phyloP scores from a whole-genome alignment of 495 filamentous ascomycete genomes.

The Cudoniella acicularis region DNA sequence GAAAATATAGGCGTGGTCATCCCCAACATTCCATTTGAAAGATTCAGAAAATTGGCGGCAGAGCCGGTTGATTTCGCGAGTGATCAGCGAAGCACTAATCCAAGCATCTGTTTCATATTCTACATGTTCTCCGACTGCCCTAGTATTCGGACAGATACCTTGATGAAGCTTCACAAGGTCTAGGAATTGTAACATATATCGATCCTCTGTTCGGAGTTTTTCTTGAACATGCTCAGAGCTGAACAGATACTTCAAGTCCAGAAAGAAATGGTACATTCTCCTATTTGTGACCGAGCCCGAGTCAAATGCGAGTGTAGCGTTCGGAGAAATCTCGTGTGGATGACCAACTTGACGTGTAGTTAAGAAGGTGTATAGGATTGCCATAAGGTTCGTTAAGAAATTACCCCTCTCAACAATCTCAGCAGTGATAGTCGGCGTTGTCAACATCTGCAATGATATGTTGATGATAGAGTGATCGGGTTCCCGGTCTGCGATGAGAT shows the following conservation, averaged over 20 bases:
- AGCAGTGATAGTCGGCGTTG: slow-evolving; percentile 90
- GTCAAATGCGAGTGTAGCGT: slow-evolving; percentile 85
- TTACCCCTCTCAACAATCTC: slow-evolving; percentile 95
- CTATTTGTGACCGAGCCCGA: slow-evolving; percentile 89
- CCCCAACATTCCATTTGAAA: slow-evolving; percentile 63
- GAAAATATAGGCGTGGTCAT: slow-evolving; percentile 58
- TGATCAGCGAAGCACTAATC: slow-evolving; percentile 94
- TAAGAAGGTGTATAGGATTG: slow-evolving; percentile 95
- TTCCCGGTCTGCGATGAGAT: slow-evolving; percentile 93
- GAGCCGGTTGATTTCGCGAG: slow-evolving; percentile 87
- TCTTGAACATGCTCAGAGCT: slow-evolving; percentile 82
- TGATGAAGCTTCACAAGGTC: slow-evolving; percentile 94
- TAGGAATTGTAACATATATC: slow-evolving; percentile 89
- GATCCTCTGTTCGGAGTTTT: slow-evolving; percentile 72
- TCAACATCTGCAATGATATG: slow-evolving; percentile 91
- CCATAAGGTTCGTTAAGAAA: slow-evolving; percentile 90
- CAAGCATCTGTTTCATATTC: slow-evolving; percentile 98
- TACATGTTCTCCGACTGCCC: slow-evolving; percentile 90
- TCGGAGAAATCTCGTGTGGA: slow-evolving; percentile 78
- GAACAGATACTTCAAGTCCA: slow-evolving; percentile 86
- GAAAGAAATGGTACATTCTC: slow-evolving; percentile 94
- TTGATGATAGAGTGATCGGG: slow-evolving; percentile 99
- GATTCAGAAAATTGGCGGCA: slow-evolving; percentile 85
- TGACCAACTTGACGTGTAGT: slow-evolving; percentile 94
- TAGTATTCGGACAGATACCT: slow-evolving; percentile 90